Conservation (phyloP, 2,329 filamentous ascomycete species). For the Penicillium sclerotiorum region DNA sequence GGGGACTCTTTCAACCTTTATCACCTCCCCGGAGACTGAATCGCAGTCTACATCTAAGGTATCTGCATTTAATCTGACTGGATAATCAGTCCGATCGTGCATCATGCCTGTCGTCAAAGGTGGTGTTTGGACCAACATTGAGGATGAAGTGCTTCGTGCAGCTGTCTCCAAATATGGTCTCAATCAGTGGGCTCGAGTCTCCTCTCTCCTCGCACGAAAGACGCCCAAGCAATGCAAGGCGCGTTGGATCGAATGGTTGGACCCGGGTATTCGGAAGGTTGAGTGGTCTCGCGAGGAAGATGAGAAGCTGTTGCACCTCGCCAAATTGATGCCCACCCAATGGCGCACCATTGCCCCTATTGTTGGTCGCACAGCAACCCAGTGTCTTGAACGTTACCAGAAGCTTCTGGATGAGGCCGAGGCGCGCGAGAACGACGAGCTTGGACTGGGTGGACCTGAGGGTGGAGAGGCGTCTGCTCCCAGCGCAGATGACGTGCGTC, state of each 20-base stretch:
- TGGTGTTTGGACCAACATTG: constrained; percentile 70
- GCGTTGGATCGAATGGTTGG: constrained; percentile 97
- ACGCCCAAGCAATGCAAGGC: constrained; percentile 99
- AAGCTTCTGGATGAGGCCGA: constrained; percentile 96
- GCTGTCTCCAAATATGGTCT: constrained; percentile 92
- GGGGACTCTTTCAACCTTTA: constrained; percentile 15
- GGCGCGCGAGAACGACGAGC: constrained; percentile 75
- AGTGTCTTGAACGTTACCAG: constrained; percentile 96
- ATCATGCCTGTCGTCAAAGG: constrained; percentile 68
- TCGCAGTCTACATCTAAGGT: background rate
- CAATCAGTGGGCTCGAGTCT: constrained; percentile 98
- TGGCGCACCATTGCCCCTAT: constrained; percentile 98
- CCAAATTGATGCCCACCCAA: constrained; percentile 98
- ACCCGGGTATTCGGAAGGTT: constrained; percentile 96
- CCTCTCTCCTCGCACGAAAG: constrained; percentile 93
- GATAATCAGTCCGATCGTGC: constrained; percentile 18
- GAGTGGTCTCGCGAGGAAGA: constrained; percentile 99
- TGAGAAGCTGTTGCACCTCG: constrained; percentile 92
- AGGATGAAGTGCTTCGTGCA: constrained; percentile 97
- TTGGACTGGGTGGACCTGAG: constrained; percentile 76
- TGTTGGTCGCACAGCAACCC: constrained; percentile 92
- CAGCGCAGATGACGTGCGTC: constrained; percentile 87
- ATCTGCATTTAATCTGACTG: background rate
- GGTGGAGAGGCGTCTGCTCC: constrained; percentile 86
- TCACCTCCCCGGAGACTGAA: constrained; percentile 15